Conservation (phyloP, 164 flowering plant species). For the Chloranthus sessilifolius region DNA sequence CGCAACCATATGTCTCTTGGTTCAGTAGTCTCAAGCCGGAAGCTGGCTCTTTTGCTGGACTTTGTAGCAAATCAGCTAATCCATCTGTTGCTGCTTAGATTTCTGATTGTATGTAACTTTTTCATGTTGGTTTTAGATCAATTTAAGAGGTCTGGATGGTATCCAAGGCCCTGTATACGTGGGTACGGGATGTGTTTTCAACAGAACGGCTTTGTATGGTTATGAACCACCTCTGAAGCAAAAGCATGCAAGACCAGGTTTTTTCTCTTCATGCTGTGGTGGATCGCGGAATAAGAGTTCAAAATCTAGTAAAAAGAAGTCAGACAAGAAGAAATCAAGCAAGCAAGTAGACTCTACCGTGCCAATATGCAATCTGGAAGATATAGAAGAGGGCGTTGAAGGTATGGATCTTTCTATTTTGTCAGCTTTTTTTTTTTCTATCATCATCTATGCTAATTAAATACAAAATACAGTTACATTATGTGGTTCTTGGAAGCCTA, state of each 20-base stretch:
- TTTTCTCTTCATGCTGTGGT: conserved; percentile 22
- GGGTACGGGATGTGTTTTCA: conserved; percentile 53
- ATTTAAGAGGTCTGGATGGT: conserved; percentile 52
- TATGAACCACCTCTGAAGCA: conserved; percentile 35
- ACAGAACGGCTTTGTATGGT: conserved; percentile 48
- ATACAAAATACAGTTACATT: too few species aligned
- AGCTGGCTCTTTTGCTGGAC: too few species aligned
- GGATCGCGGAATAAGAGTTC: conserved; percentile 30
- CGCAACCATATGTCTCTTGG: too few species aligned
- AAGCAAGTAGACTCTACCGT: conserved; percentile 36
- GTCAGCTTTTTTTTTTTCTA: too few species aligned
- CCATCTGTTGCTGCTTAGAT: too few species aligned
- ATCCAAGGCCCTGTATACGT: too few species aligned
- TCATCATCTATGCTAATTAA: too few species aligned
- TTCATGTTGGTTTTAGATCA: conserved; percentile 24
- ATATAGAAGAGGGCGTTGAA: conserved; percentile 37
- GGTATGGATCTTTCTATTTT: too few species aligned
- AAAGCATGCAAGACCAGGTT: conserved; percentile 24
- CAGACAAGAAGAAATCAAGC: conserved; percentile 27
- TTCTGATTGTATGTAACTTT: too few species aligned
- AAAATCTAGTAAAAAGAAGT: conserved; percentile 17
- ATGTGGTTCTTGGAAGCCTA: too few species aligned
- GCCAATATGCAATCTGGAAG: conserved; percentile 40
- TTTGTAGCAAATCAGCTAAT: too few species aligned
- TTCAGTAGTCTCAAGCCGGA: too few species aligned